Evolutionary conservation across 1,284 basidiomycete species (phyloP).

Genomic region (Malassezia cuniculi): DNA sequence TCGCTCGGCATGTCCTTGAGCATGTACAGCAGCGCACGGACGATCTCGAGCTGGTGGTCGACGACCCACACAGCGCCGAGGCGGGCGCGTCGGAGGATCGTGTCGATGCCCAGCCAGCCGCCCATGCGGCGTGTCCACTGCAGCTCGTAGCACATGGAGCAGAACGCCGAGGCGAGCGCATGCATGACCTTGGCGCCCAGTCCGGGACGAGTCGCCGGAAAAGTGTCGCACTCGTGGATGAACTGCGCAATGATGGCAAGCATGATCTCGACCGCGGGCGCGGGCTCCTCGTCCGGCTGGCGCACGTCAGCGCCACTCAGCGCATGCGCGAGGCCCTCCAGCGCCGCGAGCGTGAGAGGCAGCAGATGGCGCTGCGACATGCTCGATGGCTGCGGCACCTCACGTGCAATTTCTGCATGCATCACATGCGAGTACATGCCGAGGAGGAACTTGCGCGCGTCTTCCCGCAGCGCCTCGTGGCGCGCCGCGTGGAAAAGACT

Average conservation of each 20-base stretch:
- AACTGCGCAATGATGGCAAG: conserved; percentile 32
- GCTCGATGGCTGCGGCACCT: conserved; percentile 46
- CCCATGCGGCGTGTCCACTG: conserved; percentile 44
- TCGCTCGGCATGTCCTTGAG: conserved; percentile 91
- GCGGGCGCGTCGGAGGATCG: conserved; percentile 46
- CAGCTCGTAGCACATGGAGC: conserved; percentile 43
- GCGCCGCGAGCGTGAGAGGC: conserved; percentile 48
- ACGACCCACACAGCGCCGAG: conserved; percentile 61
- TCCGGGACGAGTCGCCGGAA: conserved; percentile 28
- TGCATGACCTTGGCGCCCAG: conserved; percentile 37
- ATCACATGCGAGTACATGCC: conserved; percentile 61
- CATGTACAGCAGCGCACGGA: conserved; percentile 79
- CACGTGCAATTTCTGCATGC: conserved; percentile 46
- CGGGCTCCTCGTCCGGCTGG: conserved; percentile 50
- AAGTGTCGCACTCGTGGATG: conserved; percentile 22
- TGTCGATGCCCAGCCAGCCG: conserved; percentile 41
- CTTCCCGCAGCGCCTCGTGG: conserved; percentile 57
- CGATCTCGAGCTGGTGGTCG: conserved; percentile 79
- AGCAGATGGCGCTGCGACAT: conserved; percentile 51
- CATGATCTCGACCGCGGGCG: conserved; percentile 26
- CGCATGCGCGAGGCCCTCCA: conserved; percentile 35
- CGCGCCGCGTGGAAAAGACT: conserved; percentile 68
- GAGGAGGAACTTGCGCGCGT: conserved; percentile 58
- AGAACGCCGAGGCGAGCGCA: conserved; percentile 37
- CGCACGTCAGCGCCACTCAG: conserved; percentile 44